Percentiles rank a stretch among this genome's conserved stretches.
Evolutionary conservation across 2,329 filamentous ascomycete species (phyloP).

Genomic region (Coniochaeta hoffmannii): DNA sequence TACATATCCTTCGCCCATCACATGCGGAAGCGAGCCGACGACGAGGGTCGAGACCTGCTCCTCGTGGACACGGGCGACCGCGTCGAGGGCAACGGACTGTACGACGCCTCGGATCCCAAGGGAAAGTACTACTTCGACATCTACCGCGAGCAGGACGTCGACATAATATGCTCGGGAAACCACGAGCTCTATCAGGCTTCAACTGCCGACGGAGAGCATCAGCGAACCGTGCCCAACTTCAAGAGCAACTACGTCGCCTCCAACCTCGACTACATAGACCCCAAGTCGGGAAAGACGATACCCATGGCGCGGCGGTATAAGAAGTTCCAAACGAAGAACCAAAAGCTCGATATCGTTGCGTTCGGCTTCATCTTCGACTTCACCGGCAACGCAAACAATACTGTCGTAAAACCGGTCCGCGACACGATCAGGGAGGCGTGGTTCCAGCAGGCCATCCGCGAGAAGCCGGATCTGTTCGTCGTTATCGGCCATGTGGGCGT

Average conservation of each 20-base stretch:
- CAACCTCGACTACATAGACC: conserved; percentile 82
- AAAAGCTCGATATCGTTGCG: conserved; percentile 73
- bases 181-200: conserved; percentile 86
- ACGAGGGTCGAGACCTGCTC: conserved; percentile 74
- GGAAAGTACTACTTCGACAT: conserved; percentile 86
- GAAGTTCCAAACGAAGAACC: conserved; percentile 88
- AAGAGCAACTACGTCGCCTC: conserved; percentile 76
- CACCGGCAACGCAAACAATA: conserved; percentile 84
- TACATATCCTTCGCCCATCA: conserved; percentile 89
- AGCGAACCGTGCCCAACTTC: conserved; percentile 76
- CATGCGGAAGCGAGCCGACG: conserved; percentile 71
- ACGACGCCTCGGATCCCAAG: conserved; percentile 82
- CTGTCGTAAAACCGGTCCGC: conserved; percentile 70
- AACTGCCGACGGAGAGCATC: conserved; percentile 71
- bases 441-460: conserved; percentile 81
- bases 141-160: conserved; percentile 72
- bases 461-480: conserved; percentile 81
- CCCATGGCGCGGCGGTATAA: conserved; percentile 77
- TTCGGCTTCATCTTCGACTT: conserved; percentile 98
- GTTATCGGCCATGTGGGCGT: conserved; percentile 81
- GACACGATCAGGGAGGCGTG: conserved; percentile 76
- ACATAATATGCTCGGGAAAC: conserved; percentile 82
- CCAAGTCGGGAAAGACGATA: conserved; percentile 59
- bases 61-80: conserved; percentile 93
- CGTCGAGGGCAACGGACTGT: conserved; percentile 88